phyloP scores from a whole-genome alignment of 257 asterid genomes.

The Avicennia marina region DNA sequence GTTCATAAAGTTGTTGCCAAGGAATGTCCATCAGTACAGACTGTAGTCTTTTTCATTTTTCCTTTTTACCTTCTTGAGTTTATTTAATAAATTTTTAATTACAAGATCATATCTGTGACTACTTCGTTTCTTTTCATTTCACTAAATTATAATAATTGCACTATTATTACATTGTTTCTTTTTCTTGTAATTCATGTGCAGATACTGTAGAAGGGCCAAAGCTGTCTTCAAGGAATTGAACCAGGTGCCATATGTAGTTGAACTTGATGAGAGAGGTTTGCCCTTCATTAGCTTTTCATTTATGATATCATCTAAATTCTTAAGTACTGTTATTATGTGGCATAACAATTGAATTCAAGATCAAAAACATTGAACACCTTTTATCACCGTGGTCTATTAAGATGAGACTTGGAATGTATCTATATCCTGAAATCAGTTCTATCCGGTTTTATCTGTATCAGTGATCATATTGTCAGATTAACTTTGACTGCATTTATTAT shows the following conservation, averaged over 20 bases:
- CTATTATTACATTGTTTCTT: too few species aligned
- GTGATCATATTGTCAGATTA: too few species aligned
- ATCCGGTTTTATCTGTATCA: not conserved
- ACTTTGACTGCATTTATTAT: too few species aligned
- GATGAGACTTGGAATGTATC: not conserved
- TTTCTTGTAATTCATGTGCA: slow-evolving; percentile 24
- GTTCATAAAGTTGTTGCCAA: too few species aligned
- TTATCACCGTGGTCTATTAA: not conserved
- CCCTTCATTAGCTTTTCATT: slow-evolving; percentile 4
- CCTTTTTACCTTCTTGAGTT: too few species aligned
- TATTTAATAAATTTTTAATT: too few species aligned
- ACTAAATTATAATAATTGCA: too few species aligned
- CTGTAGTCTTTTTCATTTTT: too few species aligned
- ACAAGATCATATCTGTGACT: too few species aligned
- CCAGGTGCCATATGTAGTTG: slow-evolving; percentile 49
- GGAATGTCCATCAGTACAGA: too few species aligned
- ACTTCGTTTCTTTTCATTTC: too few species aligned
- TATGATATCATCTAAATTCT: not conserved
- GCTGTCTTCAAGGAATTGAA: slow-evolving; percentile 74
- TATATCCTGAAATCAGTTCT: not conserved
- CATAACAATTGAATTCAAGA: not conserved
- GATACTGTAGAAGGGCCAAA: slow-evolving; percentile 93
- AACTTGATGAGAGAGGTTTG: slow-evolving; percentile 74
- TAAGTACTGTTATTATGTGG: not conserved
- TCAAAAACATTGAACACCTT: not conserved